Base-by-base conservation (phyloP, 2,329 filamentous ascomycete genomes). In the Xylaria sp. region DNA sequence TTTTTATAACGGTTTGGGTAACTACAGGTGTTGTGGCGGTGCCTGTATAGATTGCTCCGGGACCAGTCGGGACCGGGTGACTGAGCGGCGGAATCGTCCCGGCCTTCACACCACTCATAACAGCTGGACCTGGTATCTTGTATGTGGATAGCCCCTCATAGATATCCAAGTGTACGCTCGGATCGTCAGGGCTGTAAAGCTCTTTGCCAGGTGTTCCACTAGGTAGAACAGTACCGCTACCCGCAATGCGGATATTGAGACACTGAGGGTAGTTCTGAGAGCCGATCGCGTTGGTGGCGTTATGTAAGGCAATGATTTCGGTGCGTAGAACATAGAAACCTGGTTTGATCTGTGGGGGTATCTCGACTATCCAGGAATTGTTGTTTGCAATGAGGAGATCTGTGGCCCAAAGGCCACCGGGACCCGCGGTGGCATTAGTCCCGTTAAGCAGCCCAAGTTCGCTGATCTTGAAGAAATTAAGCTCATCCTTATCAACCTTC, bases 231-330 rank as follows among this genome's bases (percentile, higher is more conserved):
- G 71, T 72, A 8, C 85, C 86, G 37, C 80, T 78, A 58, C 87
- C 85, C 34, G 82, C 85, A 71, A 90, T 81, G 72, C 86, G 81
- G 66, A 90, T 76, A 81, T 90, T 90, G 78, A 89, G 80, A 76
- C 88, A 87, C 73, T 86, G 84, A 37, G 85, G 85, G 75, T 87
- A 87, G 74, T 84, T 84, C 79, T 87, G 85, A 34, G 84, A 83
- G 10, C 84, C 84, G 68, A 81, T 77, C 28, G 72, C 66, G 15
- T 80, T 76, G 7, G 73, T 79, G 13, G 84, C 84, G 23, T 80
- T 80, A 76, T 87, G 85, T 39, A 87, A 80, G 34, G 82, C 83
- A 59, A 87, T 85, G 69, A 86, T 86, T 77, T 87, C 85, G 71
- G 86, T 83, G 41, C 85, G 82, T 34, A 86, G 78, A 63, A 87